Base-by-base conservation (phyloP, 306 rosid species). In the Cyamopsis tetragonoloba region DNA sequence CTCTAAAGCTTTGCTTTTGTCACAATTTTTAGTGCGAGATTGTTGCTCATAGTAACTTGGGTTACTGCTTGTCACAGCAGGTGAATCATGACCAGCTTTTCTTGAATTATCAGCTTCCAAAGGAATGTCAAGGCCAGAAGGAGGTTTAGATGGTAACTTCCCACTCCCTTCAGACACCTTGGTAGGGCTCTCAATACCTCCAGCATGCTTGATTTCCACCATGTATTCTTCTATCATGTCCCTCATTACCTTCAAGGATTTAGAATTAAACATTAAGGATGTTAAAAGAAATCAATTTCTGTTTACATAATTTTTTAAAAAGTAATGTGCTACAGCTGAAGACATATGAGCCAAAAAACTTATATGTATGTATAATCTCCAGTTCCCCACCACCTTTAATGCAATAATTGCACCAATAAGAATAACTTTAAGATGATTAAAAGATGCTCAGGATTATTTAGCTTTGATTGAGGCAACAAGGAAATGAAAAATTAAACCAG, bases 191-290 rank as follows among this genome's bases (percentile, higher is more conserved):
- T 85, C 91, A 50, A 86, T 78, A 31, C 89, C 96, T 56, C 87
- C 89, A 39, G 86, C 96, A 66, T 78, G 73, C 68, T 78, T 83
- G 70, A 88, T 89, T 77, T 90, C 95, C 73, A 81, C 99, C 96
- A 82, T 93, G 79, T 62, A 88, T 44, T 86, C 96, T 79, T 80
- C 96, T 80, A 93, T 81, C 50, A 90, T 58, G 74, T 85, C 91
- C 77, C 95, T 86, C 75, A 74, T 88, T 42, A 86, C 95, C 99
- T 93, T 83, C 55, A 44, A 56, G 54, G 63, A 56, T n/a, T n/a
- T n/a, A 6, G 53, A 46, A 38, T 19, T 53, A 4, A n/a, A 31
- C 62, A 74, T 68, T 23, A 27, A 41, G 61, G 2, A 32, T 38
- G 35, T 70, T 4, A 64, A 58, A 50, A 60, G 63, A 32, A 76